A percentile compares a stretch with the other conserved stretches of the same genome.
phyloP scores from a whole-genome alignment of 2,329 filamentous ascomycete species.

The Sporothrix variecibatus region DNA sequence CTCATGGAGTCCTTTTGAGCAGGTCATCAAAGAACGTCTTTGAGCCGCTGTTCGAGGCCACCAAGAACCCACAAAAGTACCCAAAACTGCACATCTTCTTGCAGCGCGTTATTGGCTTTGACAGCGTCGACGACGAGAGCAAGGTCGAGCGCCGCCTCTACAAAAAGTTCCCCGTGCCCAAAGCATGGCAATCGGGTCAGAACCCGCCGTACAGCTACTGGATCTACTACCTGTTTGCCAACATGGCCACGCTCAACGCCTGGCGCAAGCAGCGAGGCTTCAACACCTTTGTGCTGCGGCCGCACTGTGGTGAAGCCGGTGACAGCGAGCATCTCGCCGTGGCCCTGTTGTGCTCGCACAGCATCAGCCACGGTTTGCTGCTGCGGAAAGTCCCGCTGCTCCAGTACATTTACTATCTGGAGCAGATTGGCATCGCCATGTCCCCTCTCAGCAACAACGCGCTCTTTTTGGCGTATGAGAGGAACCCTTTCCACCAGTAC shows the following conservation, averaged over 20 bases:
- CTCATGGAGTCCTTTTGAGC: conserved; percentile 90
- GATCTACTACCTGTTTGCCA: conserved; percentile 96
- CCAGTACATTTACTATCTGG: conserved; percentile 96
- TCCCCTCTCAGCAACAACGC: conserved; percentile 99
- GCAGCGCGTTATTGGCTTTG: conserved; percentile 93
- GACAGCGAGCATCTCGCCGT: conserved; percentile 95
- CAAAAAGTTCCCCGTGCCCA: conserved; percentile 90
- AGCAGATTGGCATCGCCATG: conserved; percentile 98
- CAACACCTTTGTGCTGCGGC: conserved; percentile 90
- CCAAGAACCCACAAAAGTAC: conserved; percentile 79
- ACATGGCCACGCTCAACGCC: conserved; percentile 87
- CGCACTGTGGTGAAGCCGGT: conserved; percentile 94
- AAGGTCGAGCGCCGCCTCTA: conserved; percentile 94
- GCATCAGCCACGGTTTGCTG: conserved; percentile 91
- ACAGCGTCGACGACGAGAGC: conserved; percentile 97
- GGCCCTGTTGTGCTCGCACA: conserved; percentile 88
- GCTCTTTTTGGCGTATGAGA: conserved; percentile 91
- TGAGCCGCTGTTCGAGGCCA: conserved; percentile 91
- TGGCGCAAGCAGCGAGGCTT: conserved; percentile 91
- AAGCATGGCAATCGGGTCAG: conserved; percentile 85
- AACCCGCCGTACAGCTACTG: conserved; percentile 99
- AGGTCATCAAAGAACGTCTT: conserved; percentile 90
- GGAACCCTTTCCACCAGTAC: conserved; percentile 94
- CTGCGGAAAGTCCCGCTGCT: conserved; percentile 91
- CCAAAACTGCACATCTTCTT: conserved; percentile 94